phyloP scores from a whole-genome alignment of 108 stramenopile species.

The Skeletonema marinoi region DNA sequence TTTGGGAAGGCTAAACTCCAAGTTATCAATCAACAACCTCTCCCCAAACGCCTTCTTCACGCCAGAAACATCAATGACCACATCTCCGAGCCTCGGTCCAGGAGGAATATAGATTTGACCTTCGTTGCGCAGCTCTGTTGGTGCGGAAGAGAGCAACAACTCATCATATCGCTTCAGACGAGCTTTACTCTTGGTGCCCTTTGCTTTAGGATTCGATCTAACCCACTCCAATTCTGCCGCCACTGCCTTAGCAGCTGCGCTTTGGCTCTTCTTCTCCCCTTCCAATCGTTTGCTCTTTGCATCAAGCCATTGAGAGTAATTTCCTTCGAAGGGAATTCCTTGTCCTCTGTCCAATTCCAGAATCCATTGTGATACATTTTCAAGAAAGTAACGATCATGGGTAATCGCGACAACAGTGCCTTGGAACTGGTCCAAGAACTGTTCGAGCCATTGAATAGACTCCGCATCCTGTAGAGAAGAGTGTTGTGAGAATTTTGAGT shows the following conservation, averaged over 20 bases:
- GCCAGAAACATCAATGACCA: conserved; percentile 81
- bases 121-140: conserved; percentile 68
- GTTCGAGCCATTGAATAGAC: conserved; percentile 86
- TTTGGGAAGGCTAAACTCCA: conserved; percentile 85
- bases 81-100: conserved; percentile 89
- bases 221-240: conserved; percentile 92
- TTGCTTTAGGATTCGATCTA: conserved; percentile 86
- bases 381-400: conserved; percentile 94
- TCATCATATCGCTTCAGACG: conserved; percentile 92
- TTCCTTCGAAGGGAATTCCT: conserved; percentile 93
- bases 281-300: conserved; percentile 88
- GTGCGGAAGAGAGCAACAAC: conserved; percentile 79
- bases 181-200: conserved; percentile 90
- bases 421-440: conserved; percentile 86
- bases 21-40: conserved; percentile 83
- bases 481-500: background rate
- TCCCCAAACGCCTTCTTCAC: conserved; percentile 81
- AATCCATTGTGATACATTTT: conserved; percentile 96
- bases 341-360: conserved; percentile 94
- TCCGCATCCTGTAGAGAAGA: conserved; percentile 62
- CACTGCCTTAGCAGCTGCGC: conserved; percentile 83
- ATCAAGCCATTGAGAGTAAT: conserved; percentile 93
- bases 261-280: conserved; percentile 82
- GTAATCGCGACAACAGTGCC: conserved; percentile 98
- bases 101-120: conserved; percentile 96